A percentile compares a stretch with the other conserved stretches of the same genome.
These are phyloP conservation scores for Pestalotiopsis sp. DNA, from an alignment of 2,329 filamentous ascomycete species.

Conservation along the genomic window DNA sequence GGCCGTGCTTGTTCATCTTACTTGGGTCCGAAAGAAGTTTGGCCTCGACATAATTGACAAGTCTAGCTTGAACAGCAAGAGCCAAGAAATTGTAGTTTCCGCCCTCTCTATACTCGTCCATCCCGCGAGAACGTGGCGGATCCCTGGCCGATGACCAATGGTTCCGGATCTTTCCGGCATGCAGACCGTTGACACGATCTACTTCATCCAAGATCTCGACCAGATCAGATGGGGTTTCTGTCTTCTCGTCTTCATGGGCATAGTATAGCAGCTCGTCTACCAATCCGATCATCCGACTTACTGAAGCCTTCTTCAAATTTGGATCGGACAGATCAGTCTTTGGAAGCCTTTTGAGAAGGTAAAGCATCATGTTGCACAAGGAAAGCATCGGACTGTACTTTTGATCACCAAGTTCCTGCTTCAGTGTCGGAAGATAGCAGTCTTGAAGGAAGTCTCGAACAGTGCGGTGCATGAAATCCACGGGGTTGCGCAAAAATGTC, in stretches of 20 bases:
- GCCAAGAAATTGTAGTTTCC: background rate
- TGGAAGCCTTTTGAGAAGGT: background rate
- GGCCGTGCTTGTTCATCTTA: background rate
- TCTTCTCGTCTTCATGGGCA: background rate
- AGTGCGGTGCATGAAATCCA: background rate
- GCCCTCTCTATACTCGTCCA: background rate
- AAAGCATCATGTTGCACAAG: background rate
- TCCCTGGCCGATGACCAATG: background rate
- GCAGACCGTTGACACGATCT: background rate
- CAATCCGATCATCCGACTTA: background rate
- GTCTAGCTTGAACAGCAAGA: background rate
- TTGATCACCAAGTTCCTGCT: background rate
- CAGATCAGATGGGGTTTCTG: background rate
- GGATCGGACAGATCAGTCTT: background rate
- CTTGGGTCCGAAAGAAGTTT: background rate
- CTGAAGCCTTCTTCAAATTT: background rate
- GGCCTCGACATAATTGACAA: background rate
- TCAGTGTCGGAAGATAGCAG: background rate
- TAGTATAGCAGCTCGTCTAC: background rate
- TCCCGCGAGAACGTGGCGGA: too few species aligned
- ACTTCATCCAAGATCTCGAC: background rate
- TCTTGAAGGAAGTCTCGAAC: background rate
- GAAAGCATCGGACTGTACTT: background rate
- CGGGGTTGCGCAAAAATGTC: background rate
- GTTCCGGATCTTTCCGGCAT: background rate